Percentiles rank a stretch among this genome's conserved stretches.
Evolutionary conservation across 1,284 basidiomycete genomes (phyloP).

Genomic region (Ustilago bromivora): DNA sequence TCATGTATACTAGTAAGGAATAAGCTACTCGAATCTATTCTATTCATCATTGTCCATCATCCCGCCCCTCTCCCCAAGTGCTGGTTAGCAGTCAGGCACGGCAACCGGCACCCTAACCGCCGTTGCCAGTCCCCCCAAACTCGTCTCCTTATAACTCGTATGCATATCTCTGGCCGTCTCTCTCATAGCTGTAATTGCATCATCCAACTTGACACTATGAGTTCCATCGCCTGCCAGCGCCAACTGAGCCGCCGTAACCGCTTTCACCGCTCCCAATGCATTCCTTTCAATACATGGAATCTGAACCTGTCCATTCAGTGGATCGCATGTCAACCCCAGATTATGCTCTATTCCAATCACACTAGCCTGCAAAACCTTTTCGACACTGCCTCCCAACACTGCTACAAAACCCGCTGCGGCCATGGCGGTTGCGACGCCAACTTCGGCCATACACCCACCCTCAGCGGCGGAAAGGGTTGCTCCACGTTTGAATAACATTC

Average conservation of each 20-base stretch:
- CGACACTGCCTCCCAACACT: conserved; percentile 72
- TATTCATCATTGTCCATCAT: neutral
- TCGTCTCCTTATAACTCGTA: conserved; percentile 68
- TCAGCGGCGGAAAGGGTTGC: conserved; percentile 96
- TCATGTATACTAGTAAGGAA: neutral
- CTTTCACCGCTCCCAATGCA: conserved; percentile 78
- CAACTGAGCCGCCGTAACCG: conserved; percentile 80
- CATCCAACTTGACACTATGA: conserved; percentile 88
- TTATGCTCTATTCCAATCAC: conserved; percentile 84
- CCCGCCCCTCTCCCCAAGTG: too few relatives aligned
- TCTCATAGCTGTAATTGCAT: conserved; percentile 95
- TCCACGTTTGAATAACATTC: conserved; percentile 97
- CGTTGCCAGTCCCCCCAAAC: conserved; percentile 60
- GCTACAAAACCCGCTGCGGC: conserved; percentile 92
- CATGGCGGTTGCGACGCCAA: conserved; percentile 84
- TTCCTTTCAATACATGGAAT: conserved; percentile 88
- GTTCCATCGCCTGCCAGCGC: conserved; percentile 86
- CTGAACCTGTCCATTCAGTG: conserved; percentile 80
- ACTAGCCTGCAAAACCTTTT: conserved; percentile 79
- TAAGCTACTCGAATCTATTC: neutral
- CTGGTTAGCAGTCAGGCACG: conserved; percentile 60
- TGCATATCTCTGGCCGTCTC: conserved; percentile 79
- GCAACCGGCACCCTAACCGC: conserved; percentile 64
- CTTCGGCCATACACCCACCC: conserved; percentile 71
- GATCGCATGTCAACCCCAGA: conserved; percentile 63